Evolutionary conservation across 768 basidiomycete species (phyloP), one percentile per base, ranked within the genome.

Genomic region (Lactarius trivialis): DNA sequence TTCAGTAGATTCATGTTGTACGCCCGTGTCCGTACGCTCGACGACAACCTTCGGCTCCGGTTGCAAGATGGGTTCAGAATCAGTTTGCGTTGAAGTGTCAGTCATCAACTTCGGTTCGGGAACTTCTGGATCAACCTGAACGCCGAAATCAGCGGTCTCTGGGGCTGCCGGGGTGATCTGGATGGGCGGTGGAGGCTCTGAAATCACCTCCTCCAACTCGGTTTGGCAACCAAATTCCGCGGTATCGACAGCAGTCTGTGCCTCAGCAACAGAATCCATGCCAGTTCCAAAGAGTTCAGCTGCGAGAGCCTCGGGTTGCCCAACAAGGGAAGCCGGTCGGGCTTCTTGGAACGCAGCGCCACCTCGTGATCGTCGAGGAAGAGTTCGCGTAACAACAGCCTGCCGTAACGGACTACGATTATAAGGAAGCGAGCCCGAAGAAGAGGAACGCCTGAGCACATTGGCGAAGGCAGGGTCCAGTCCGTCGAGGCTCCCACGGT

Each of bases 381-480:
- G 70, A 7, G 77, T 76, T 55, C 81, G 79, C 15, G 79, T 75
- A 55, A 86, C 76, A 36, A 83, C 74, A 39, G 83, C 79, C 56
- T 81, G 82, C 45, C 85, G 83, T 17, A 88, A 76, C 49, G 88
- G 87, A 68, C 85, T 87, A 19, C 77, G 75, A 59, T 76, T 71
- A 36, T 80, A 79, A 2, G 71, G 73, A n/a, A 79, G 53, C 3
- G 78, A 76, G 43, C 74, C 76, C 52, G 74, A 71, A 21, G 76
- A 79, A 0, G 75, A 72, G 5, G 80, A 74, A 43, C 85, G 85
- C 59, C 82, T 82, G 50, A 93, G 82, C 15, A 91, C 79, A 62
- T 89, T 89, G 57, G 91, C 90, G 69, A 91, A 94, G 0, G 76
- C 80, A 11, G 93, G 92, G 64, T 93, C 92, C 88, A 94, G 90